phyloP scores from a whole-genome alignment of 495 filamentous ascomycete species.

The Elasticomyces elasticus region DNA sequence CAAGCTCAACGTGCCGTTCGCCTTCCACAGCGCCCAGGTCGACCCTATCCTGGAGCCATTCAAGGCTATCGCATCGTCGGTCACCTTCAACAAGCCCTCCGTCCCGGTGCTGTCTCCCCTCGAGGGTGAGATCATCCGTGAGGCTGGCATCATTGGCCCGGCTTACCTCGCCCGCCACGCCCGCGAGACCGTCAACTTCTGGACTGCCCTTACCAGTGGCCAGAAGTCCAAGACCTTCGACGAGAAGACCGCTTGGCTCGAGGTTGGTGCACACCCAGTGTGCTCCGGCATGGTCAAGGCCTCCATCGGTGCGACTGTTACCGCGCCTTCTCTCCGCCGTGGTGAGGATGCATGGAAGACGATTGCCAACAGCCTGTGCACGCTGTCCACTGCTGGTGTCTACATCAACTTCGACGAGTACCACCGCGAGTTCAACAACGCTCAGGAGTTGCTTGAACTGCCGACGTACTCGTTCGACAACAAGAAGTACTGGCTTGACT shows the following conservation, averaged over 20 bases:
- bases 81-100: slow-evolving; percentile 35
- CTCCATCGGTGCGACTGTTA: slow-evolving; percentile 31
- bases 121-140: slow-evolving; percentile 34
- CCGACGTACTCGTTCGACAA: slow-evolving; percentile 42
- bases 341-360: slow-evolving; percentile 41
- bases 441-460: slow-evolving; percentile 34
- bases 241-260: slow-evolving; percentile 37
- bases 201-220: slow-evolving; percentile 31
- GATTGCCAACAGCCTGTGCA: slow-evolving; percentile 33
- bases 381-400: slow-evolving; percentile 34
- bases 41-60: slow-evolving; percentile 42
- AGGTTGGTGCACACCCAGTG: slow-evolving; percentile 36
- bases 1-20: slow-evolving; percentile 41
- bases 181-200: slow-evolving; percentile 38
- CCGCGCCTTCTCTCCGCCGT: slow-evolving; percentile 36
- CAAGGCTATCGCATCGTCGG: slow-evolving; percentile 29
- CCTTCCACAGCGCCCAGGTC: slow-evolving; percentile 46
- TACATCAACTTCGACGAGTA: slow-evolving; percentile 40
- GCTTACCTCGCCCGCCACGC: slow-evolving; percentile 37
- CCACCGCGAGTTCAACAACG: slow-evolving; percentile 37
- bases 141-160: slow-evolving; percentile 34
- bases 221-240: slow-evolving; percentile 34
- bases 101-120: slow-evolving; percentile 36
- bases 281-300: slow-evolving; percentile 37
- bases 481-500: slow-evolving; percentile 45